Base-by-base conservation (phyloP, 169 alveolate genomes). In the Plasmodium ovale region DNA sequence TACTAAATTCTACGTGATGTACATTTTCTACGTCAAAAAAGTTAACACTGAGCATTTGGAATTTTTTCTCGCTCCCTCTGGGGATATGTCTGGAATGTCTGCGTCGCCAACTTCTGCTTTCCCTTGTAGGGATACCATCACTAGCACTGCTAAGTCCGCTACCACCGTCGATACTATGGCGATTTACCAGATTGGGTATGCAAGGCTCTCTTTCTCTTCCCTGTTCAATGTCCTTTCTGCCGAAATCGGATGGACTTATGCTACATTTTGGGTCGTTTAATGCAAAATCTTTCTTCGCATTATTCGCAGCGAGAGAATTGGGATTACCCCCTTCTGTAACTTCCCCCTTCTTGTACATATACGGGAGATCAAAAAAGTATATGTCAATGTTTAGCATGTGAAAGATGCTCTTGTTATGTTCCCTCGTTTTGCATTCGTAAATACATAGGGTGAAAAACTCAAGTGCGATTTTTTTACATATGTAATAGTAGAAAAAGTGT, bases 381-480 rank as follows among this genome's bases (percentile, higher is more conserved):
- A 85, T 85, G 37, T 85, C 91, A n/a, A 85, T 85, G 31, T 85
- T 85, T 12, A 85, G 3, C 67, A 85, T 54, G 58, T 53, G 64
- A 19, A 85, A 85, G 49, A 85, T 85, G 51, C 56, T 62, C 33
- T 16, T 58, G 54, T 82, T 53, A 7, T 27, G 27, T 31, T 85
- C 87, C 27, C n/a, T 49, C 65, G 47, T 85, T 69, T 65, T 85
- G 39, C 91, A 85, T 64, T 85, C 91, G 59, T 85, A 53, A 16
- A 85, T 5, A 51, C 65, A 68, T 39, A 85, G 35, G 35, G 73
- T 85, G 29, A 85, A 69, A 47, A 85, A 85, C 19, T 85, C 74
- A 39, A 33, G 37, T 12, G 59, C 21, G 23, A 85, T 85, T 44
- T 85, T 85, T 42, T 69, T 85, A 62, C 91, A 85, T 31, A 85